Base-by-base conservation (phyloP, 2,329 filamentous ascomycete genomes). In the Phyllosticta citribraziliensis region DNA sequence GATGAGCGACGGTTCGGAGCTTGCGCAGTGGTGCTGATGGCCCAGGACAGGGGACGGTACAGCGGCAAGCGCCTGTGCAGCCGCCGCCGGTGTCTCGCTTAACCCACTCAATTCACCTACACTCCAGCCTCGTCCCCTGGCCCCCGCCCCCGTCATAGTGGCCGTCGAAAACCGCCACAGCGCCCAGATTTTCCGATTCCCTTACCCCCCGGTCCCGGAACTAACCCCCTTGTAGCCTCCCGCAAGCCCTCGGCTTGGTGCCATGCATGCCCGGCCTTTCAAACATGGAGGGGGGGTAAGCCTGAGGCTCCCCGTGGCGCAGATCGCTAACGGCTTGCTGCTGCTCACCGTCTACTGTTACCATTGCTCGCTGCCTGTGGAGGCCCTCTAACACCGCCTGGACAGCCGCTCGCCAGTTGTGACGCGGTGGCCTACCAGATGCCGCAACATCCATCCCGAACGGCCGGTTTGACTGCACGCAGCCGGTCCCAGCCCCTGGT, bases 71-170 rank as follows among this genome's bases (percentile, higher is more conserved):
- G 25, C 30, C 30, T 25, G 54, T 61, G 58, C 53, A 61, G 58
- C 58, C 58, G 58, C 58, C 53, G 58, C 58, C 58, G 56, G 58
- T 61, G 59, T 61, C 59, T 61, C 59, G 59, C 59, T 61, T 61
- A 61, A 35, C n/a, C 53, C 19, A 53, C 52, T 20, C 51, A 20
- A 51, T 33, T 47, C 47, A 24, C 25, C 47, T 55, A n/a, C 53
- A 35, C 30, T 35, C 55, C 19, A 47, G 57, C 52, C 58, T 51
- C 50, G 12, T 61, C 58, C 58, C 58, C 58, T 56, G 53, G 55
- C 59, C 56, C 59, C 59, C 54, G 22, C 17, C 59, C 40, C 59
- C 58, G 53, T 47, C 50, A 22, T 25, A n/a, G 40, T 47, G 14
- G 40, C 40, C 40, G 40, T 47, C 6, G 40, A 47, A 47, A 47